A percentile compares a stretch with the other conserved stretches of the same genome.
Conservation (phyloP, 768 basidiomycete genomes). For the Leucocoprinus leucothites region DNA sequence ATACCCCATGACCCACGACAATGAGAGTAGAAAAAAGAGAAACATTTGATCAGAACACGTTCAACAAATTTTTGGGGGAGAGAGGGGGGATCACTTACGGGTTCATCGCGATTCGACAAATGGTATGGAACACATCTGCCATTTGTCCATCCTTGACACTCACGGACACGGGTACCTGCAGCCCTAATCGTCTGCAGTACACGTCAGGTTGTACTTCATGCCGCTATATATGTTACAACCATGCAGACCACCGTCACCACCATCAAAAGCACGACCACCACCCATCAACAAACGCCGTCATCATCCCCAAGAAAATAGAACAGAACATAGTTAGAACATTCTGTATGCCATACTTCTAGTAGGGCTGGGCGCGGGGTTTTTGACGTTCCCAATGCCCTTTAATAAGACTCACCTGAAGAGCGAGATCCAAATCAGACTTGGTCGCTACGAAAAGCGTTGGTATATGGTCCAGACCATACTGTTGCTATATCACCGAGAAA, state of each 20-base stretch:
- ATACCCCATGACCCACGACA: no score
- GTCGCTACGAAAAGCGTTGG: constrained; percentile 98
- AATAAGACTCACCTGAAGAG: constrained; percentile 65
- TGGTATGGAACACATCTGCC: constrained; percentile 84
- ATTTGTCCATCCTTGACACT: constrained; percentile 84
- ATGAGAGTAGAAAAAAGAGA: neutral
- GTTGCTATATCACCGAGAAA: constrained; percentile 62
- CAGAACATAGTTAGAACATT: neutral
- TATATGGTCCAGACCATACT: constrained; percentile 92
- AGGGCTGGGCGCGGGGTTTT: no score
- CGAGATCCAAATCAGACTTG: constrained; percentile 96
- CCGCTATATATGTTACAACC: no score
- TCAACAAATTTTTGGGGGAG: constrained; percentile 35
- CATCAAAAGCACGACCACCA: neutral
- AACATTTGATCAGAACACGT: constrained; percentile 11
- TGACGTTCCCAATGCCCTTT: neutral
- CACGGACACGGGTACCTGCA: constrained; percentile 95
- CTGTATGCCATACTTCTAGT: neutral
- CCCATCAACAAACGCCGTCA: no score
- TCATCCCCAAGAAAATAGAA: neutral
- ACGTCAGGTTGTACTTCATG: constrained; percentile 99
- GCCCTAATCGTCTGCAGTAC: constrained; percentile 82
- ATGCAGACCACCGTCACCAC: no score
- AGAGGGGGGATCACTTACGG: constrained; percentile 64
- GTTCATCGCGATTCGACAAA: constrained; percentile 80